Conservation (phyloP, 2,329 filamentous ascomycete species). For the Claviceps quebecensis region DNA sequence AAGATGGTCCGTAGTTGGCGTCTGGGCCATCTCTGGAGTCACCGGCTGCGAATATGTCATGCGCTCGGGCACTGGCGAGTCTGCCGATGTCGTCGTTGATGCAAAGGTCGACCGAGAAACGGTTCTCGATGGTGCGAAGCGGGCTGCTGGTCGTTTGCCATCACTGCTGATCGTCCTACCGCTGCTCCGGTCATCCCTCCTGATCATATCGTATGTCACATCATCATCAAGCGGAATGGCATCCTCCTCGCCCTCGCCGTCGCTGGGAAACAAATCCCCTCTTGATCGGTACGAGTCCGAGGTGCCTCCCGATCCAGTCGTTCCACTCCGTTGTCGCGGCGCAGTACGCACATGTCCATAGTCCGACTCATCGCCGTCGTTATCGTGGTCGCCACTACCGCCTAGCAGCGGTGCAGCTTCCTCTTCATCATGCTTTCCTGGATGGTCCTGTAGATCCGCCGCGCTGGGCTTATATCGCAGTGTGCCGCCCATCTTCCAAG, state of each 20-base stretch:
- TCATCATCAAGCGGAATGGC: conserved; percentile 88
- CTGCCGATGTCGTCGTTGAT: conserved; percentile 24
- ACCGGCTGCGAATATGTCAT: conserved; percentile 16
- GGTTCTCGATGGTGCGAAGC: conserved; percentile 31
- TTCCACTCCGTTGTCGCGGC: conserved; percentile 54
- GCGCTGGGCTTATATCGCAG: conserved; percentile 82
- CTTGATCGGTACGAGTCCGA: conserved; percentile 76
- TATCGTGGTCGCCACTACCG: conserved; percentile 12
- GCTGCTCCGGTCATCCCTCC: conserved; percentile 62
- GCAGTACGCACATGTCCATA: conserved; percentile 14
- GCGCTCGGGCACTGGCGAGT: conserved; percentile 16
- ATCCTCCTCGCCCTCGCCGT: conserved; percentile 75
- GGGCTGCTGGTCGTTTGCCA: conserved; percentile 34
- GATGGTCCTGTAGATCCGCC: conserved; percentile 80
- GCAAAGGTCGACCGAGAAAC: conserved; percentile 45
- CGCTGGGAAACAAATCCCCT: conserved; percentile 82
- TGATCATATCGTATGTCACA: conserved; percentile 70
- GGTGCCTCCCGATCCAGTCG: conserved; percentile 65
- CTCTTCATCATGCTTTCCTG: conserved; percentile 36
- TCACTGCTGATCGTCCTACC: conserved; percentile 40
- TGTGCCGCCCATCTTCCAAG: conserved; percentile 72
- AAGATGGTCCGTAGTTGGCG: conserved; percentile 37
- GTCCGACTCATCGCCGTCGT: conserved; percentile 18
- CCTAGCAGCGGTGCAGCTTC: conserved; percentile 59
- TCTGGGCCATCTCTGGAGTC: conserved; percentile 23